Conservation (phyloP, 345 rosid genomes). For the Leavenworthia alabamica region DNA sequence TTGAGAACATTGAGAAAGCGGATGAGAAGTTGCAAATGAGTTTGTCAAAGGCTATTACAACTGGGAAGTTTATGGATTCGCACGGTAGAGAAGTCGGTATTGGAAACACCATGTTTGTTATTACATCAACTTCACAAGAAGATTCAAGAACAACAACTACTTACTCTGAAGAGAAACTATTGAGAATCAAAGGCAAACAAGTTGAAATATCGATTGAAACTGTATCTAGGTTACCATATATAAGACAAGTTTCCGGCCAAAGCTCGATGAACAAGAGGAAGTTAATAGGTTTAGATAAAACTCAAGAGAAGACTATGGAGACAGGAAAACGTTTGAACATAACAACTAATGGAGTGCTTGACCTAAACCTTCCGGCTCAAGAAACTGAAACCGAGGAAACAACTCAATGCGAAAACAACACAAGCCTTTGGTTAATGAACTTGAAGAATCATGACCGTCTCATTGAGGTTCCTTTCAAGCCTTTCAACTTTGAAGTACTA, state of each 20-base stretch:
- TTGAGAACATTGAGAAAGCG: conserved; percentile 67
- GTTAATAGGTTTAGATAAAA: conserved; percentile 28
- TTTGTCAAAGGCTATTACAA: conserved; percentile 48
- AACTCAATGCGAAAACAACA: conserved; percentile 24
- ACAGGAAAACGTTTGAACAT: conserved; percentile 40
- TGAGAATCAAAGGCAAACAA: conserved; percentile 41
- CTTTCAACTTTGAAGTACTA: conserved; percentile 49
- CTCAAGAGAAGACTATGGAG: conserved; percentile 28
- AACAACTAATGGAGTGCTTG: conserved; percentile 37
- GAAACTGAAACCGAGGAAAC: conserved; percentile 33
- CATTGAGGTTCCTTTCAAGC: conserved; percentile 43
- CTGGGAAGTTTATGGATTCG: conserved; percentile 58
- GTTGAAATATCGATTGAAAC: conserved; percentile 44
- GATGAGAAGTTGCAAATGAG: conserved; percentile 43
- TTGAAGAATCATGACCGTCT: conserved; percentile 33
- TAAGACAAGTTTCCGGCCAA: conserved; percentile 1
- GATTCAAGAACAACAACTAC: conserved; percentile 6
- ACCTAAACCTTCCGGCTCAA: conserved; percentile 68
- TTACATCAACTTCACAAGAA: conserved; percentile 34
- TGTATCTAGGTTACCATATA: conserved; percentile 1
- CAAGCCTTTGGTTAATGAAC: conserved; percentile 48
- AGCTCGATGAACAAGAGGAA: conserved; percentile 47
- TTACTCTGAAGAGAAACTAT: conserved; percentile 47
- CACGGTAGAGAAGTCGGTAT: conserved; percentile 58
- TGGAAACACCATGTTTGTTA: conserved; percentile 49